Conservation (phyloP, 2,329 filamentous ascomycete genomes). For the Curvularia eragrostidis region DNA sequence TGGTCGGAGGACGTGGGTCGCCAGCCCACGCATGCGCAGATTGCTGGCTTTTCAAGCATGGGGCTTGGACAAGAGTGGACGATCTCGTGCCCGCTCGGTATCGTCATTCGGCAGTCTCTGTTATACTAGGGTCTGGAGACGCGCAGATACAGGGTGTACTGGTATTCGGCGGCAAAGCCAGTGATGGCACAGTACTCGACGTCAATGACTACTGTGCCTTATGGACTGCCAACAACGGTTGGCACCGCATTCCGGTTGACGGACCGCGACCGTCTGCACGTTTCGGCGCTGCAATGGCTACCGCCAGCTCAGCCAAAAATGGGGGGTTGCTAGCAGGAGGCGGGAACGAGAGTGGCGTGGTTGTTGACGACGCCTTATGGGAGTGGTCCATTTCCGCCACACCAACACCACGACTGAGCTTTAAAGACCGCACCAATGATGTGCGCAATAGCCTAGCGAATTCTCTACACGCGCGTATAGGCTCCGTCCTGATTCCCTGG, state of each 20-base stretch:
- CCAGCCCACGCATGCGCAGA: constrained; percentile 72
- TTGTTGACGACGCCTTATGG: constrained; percentile 67
- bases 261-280: constrained; percentile 55
- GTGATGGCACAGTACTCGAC: constrained; percentile 51
- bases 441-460: constrained; percentile 25
- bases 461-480: constrained; percentile 54
- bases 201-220: constrained; percentile 48
- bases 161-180: constrained; percentile 56
- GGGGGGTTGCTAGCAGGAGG: constrained; percentile 76
- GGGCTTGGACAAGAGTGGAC: constrained; percentile 68
- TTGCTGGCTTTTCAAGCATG: constrained; percentile 74
- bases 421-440: constrained; percentile 40
- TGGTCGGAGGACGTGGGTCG: constrained; percentile 80
- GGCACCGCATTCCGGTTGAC: constrained; percentile 54
- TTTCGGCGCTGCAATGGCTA: constrained; percentile 65
- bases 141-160: constrained; percentile 53
- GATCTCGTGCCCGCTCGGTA: constrained; percentile 75
- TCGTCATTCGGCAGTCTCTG: constrained; percentile 70
- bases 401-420: constrained; percentile 35
- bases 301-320: constrained; percentile 39
- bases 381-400: constrained; percentile 63
- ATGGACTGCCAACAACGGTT: constrained; percentile 59
- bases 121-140: constrained; percentile 52
- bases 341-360: constrained; percentile 67
- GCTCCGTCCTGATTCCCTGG: constrained; percentile 59